phyloP scores from a whole-genome alignment of 768 basidiomycete species.

The Mrakia frigida region DNA sequence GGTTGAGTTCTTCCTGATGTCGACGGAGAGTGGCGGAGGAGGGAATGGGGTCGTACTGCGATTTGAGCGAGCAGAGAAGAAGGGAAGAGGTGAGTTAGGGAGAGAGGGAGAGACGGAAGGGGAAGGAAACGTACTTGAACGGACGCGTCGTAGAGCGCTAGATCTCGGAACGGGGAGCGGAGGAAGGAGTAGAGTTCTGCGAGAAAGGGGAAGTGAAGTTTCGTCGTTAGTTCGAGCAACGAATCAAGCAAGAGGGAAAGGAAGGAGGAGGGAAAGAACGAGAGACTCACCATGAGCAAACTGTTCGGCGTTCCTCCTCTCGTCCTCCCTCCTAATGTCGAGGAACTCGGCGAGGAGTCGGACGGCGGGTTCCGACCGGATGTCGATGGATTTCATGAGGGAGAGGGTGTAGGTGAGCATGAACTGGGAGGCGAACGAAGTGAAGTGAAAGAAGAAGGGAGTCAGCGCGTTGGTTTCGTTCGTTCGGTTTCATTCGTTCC shows the following conservation, averaged over 20 bases:
- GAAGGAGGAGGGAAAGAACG: background rate
- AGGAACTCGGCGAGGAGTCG: slow-evolving; percentile 75
- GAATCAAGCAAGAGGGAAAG: background rate
- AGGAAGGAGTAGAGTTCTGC: slow-evolving; percentile 83
- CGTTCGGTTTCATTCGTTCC: background rate
- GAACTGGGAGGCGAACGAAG: slow-evolving; percentile 53
- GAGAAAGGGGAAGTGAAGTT: too few species aligned
- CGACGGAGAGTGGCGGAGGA: background rate
- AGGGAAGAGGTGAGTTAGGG: background rate
- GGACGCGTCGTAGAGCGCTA: slow-evolving; percentile 70
- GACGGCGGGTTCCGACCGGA: slow-evolving; percentile 74
- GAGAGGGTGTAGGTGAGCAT: slow-evolving; percentile 82
- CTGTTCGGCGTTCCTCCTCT: slow-evolving; percentile 72
- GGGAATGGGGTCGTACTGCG: slow-evolving; percentile 26
- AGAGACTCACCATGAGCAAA: slow-evolving; percentile 74
- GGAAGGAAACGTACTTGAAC: slow-evolving; percentile 58
- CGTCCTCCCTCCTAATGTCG: slow-evolving; percentile 59
- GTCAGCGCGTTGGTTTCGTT: background rate
- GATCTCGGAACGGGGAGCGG: slow-evolving; percentile 79
- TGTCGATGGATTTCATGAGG: slow-evolving; percentile 86
- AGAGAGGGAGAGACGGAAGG: too few species aligned
- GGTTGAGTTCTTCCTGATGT: background rate
- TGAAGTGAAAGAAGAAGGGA: background rate
- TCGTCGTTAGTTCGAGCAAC: too few species aligned
- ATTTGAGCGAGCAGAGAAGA: background rate